Base-by-base conservation (phyloP, 2,329 filamentous ascomycete genomes). In the Allantophomopsis cytisporea region DNA sequence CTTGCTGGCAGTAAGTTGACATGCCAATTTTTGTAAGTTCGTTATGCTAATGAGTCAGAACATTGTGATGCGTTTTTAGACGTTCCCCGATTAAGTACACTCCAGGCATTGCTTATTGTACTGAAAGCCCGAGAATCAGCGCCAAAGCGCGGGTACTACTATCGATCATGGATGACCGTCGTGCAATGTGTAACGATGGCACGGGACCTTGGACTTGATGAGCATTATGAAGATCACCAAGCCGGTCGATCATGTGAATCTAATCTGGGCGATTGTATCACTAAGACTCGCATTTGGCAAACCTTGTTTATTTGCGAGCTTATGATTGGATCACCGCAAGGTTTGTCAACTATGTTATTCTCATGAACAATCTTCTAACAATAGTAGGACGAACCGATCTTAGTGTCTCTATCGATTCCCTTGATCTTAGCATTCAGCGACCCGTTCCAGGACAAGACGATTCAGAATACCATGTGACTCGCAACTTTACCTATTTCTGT, bases 1-100 rank as follows among this genome's bases (percentile, higher is more conserved):
- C 69, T 96, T 45, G 88, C 87, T 42, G 83, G 84, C 20, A 81
- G 85, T 91, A 65, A 64, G 73, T 64, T 20, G 18, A 20, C 7
- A 18, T 8, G 18, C 2, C n/a, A 34, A 12, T 23, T 20, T 18
- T 13, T 11, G 6, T 12, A 14, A 37, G 7, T 13, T 8, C 23
- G 23, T 28, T 12, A 7, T 28, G 15, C 28, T 32, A 18, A 28
- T 36, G 32, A 2, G 37, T 31, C 43, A 91, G 85, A 83, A 56
- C 89, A 96, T 53, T 83, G 89, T 47, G 82, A 94, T 57, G 85
- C 83, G 37, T 96, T 95, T 57, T 88, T 94, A 73, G 89, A 95
- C 52, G 77, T 89, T 17, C 87, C 89, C 2, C 73, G 89, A 37
- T 55, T 96, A 36, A 95, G 86, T 60, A 96, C 91, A 0, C 77